Percentiles rank a stretch among this genome's conserved stretches.
Conservation (phyloP, 169 alveolate species). For the Theileria annulata region DNA sequence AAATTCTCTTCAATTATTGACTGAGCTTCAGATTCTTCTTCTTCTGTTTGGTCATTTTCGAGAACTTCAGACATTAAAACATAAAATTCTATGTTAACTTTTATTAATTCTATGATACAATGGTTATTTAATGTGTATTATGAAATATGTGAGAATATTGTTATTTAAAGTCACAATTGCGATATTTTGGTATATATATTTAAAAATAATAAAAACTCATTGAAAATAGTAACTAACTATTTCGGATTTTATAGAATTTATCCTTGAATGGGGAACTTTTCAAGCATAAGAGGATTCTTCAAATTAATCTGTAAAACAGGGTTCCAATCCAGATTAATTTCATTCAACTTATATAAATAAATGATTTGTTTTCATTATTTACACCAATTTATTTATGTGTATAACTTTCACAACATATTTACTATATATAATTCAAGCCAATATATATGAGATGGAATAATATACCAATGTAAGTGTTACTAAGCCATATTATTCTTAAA, state of each 20-base stretch:
- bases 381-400: neutral
- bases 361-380: too few relatives aligned
- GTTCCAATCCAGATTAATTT: too few relatives aligned
- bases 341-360: neutral
- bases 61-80: neutral
- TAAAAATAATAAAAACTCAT: neutral
- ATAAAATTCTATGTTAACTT: neutral
- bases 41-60: neutral
- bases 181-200: neutral
- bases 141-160: neutral
- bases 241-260: neutral
- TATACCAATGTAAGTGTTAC: neutral
- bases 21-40: conserved; percentile 12
- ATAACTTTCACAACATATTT: neutral
- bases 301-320: too few relatives aligned
- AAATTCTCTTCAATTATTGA: conserved; percentile 48
- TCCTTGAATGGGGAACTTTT: neutral
- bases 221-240: too few relatives aligned
- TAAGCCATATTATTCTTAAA: neutral
- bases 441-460: neutral
- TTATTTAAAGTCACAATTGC: neutral
- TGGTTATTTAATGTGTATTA: neutral
- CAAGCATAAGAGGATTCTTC: neutral
- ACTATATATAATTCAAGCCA: neutral
- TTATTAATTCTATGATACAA: neutral